Evolutionary conservation across 352 stramenopile genomes (phyloP).

Genomic region (Globisporangium iwayamae): DNA sequence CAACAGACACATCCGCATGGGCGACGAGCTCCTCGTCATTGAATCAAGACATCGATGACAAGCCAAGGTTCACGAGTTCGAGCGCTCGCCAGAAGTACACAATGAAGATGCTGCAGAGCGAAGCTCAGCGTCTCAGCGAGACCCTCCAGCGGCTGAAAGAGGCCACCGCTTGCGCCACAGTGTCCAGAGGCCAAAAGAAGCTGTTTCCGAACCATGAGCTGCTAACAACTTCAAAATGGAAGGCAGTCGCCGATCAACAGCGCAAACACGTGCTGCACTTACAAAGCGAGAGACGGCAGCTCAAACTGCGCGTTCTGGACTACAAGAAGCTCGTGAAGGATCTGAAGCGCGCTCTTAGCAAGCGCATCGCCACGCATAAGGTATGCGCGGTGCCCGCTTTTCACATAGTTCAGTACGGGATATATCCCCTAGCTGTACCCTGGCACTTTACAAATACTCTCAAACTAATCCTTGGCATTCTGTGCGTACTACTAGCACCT

Average conservation of each 20-base stretch:
- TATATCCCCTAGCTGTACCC: neutral
- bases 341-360: neutral
- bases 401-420: neutral
- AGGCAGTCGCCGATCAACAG: neutral
- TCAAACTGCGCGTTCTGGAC: neutral
- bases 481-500: neutral
- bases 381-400: too few relatives aligned
- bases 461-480: too few relatives aligned
- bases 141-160: neutral
- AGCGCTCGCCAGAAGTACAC: neutral
- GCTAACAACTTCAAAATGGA: neutral
- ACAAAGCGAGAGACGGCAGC: neutral
- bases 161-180: neutral
- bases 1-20: too few relatives aligned
- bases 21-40: too few relatives aligned
- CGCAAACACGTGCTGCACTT: neutral
- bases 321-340: neutral
- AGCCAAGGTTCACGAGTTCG: neutral
- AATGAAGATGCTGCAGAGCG: neutral
- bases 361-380: neutral
- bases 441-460: too few relatives aligned
- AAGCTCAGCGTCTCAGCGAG: neutral
- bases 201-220: too few relatives aligned
- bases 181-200: too few relatives aligned
- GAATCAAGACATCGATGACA: neutral